Base-by-base conservation (phyloP, 208 protist species). In the Sergeia podlipaevii region DNA sequence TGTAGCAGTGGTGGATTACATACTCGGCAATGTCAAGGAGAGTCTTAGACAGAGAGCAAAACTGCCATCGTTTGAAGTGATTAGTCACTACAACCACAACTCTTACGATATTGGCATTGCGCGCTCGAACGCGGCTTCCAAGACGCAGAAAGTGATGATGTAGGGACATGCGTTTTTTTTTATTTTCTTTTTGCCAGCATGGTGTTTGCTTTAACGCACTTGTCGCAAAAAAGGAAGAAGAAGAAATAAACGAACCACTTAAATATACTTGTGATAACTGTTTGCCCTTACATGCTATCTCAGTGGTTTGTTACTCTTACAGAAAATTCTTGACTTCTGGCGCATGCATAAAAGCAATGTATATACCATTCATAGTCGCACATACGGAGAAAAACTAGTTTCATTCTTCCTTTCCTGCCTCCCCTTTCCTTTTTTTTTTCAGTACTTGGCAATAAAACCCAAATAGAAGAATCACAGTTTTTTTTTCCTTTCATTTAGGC, bases 11-110 rank as follows among this genome's bases (percentile, higher is more conserved):
- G n/a, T 85, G 0, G 85, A 92, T 17, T 60, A 62, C 27, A 63
- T 55, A 4, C 48, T 89, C 11, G 41, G 73, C 5, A 36, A 32
- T 11, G 43, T 80, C 7, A 74, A 66, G 24, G 58, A 83, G 18
- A 43, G 45, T 20, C 21, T 89, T 33, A 60, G 75, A 13, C 20
- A 47, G 27, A 68, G 70, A 44, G 71, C 70, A 3, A 76, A 74
- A 36, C 59, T 80, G 26, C 85, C 85, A 6, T 56, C 64, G 11
- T 26, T 59, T 5, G 60, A 82, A 27, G 67, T 86, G 30, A 46
- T 91, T 15, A 54, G 72, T 18, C 65, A 83, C 56, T 77, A 85
- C 64, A 91, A 91, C 54, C 26, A 37, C 29, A 77, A 79, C 38
- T 77, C 56, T 47, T 89, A 89, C 64, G 68, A 77, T 13, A 51